A percentile compares a stretch with the other conserved stretches of the same genome.
These are phyloP conservation scores for Amanita inopinata DNA, from an alignment of 768 basidiomycete genomes.

Conservation along the genomic window DNA sequence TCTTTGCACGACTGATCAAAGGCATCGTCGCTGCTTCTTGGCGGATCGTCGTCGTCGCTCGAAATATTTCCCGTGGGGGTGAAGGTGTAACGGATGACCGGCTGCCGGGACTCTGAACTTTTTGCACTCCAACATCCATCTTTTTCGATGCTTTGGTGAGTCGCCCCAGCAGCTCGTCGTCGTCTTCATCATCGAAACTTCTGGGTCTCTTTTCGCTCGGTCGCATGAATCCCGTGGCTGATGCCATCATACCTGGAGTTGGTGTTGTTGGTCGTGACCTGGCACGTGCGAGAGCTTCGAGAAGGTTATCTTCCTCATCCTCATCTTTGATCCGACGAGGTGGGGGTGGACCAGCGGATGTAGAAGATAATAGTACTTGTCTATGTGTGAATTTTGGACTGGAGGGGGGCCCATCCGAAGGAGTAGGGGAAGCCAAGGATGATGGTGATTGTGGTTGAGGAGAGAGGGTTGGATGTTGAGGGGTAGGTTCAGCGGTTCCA, in stretches of 20 bases:
- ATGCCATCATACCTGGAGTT: slow-evolving; percentile 23
- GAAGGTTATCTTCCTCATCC: slow-evolving; percentile 47
- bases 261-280: slow-evolving; percentile 30
- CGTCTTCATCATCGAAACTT: slow-evolving; percentile 67
- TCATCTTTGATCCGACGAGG: slow-evolving; percentile 25
- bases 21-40: slow-evolving; percentile 7
- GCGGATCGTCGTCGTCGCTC: slow-evolving; percentile 14
- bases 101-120: slow-evolving; percentile 20
- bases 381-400: slow-evolving; percentile 30
- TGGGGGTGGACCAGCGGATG: slow-evolving; percentile 31
- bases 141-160: slow-evolving; percentile 53
- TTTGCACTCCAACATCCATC: slow-evolving; percentile 38
- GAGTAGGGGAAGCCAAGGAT: slow-evolving; percentile 11
- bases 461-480: slow-evolving; percentile 4
- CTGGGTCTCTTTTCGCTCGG: slow-evolving; percentile 64
- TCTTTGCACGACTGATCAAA: too few species aligned
- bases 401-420: slow-evolving; percentile 11
- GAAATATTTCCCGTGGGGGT: background rate
- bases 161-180: slow-evolving; percentile 53
- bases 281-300: slow-evolving; percentile 43
- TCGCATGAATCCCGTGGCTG: slow-evolving; percentile 34
- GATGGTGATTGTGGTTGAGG: slow-evolving; percentile 4
- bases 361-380: slow-evolving; percentile 21
- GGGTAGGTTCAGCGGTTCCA: slow-evolving; percentile 1
- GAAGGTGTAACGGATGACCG: background rate